These are phyloP conservation scores for Nyssa sinensis DNA, from an alignment of 148 eudicot genomes.

Conservation along the genomic window DNA sequence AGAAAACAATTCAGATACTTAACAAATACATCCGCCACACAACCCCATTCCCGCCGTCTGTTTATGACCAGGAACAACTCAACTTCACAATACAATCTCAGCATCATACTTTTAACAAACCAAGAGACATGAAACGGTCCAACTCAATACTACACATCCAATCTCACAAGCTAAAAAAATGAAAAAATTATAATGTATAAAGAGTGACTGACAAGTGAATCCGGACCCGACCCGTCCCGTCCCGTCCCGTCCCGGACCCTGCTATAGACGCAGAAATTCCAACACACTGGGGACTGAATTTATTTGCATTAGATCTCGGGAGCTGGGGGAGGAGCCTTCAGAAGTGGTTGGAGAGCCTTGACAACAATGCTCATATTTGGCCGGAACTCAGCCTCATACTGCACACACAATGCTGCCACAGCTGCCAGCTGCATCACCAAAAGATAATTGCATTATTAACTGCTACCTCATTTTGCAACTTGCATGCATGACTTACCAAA, in stretches of 20 bases:
- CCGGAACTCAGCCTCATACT: constrained; percentile 74
- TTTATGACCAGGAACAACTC: too few species aligned
- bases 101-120: not conserved
- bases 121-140: not conserved
- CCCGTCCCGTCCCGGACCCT: too few species aligned
- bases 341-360: constrained; percentile 67
- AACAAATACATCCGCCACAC: not conserved
- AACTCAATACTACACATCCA: not conserved
- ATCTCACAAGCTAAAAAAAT: not conserved
- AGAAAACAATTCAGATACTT: not conserved
- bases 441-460: not conserved
- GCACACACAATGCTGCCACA: constrained; percentile 76
- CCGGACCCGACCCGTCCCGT: not conserved
- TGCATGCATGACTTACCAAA: too few species aligned
- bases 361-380: constrained; percentile 83
- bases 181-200: not conserved
- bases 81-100: not conserved
- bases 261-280: not conserved
- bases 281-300: not conserved
- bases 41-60: not conserved
- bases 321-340: constrained; percentile 43
- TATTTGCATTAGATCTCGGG: constrained; percentile 4
- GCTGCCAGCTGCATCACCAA: constrained; percentile 58
- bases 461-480: not conserved
- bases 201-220: not conserved